Evolutionary conservation across 345 rosid genomes (phyloP).

Genomic region (Populus tremula): DNA sequence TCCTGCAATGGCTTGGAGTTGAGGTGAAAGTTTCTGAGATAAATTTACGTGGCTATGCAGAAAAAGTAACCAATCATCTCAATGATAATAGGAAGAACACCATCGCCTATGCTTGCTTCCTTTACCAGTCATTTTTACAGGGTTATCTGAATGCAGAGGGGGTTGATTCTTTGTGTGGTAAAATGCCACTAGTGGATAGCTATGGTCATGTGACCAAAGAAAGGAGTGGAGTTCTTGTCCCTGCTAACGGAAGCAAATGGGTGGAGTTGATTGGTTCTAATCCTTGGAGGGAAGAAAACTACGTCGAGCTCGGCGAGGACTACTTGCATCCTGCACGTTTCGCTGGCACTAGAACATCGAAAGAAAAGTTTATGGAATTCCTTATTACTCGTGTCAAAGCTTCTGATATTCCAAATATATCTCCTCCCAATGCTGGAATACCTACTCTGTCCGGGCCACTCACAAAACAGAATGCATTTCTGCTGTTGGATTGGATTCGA

Average conservation of each 20-base stretch:
- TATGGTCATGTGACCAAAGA: constrained; percentile 31
- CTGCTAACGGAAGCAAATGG: constrained; percentile 69
- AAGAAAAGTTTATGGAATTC: constrained; percentile 37
- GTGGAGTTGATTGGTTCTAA: constrained; percentile 42
- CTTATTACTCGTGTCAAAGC: constrained; percentile 30
- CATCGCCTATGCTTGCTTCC: constrained; percentile 52
- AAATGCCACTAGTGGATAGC: constrained; percentile 58
- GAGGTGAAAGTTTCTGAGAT: constrained; percentile 8
- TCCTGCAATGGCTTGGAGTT: constrained; percentile 43
- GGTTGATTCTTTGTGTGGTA: constrained; percentile 27
- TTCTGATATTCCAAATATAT: constrained; percentile 48
- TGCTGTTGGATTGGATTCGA: constrained; percentile 57
- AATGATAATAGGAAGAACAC: constrained; percentile 30
- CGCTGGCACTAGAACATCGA: constrained; percentile 35
- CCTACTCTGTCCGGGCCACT: constrained; percentile 52
- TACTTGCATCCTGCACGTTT: constrained; percentile 37
- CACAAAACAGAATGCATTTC: constrained; percentile 41
- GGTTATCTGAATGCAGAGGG: constrained; percentile 18
- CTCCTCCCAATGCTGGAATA: constrained; percentile 54
- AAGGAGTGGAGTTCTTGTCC: constrained; percentile 50
- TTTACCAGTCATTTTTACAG: constrained; percentile 38
- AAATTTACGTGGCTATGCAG: constrained; percentile 36
- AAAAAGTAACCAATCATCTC: constrained; percentile 13
- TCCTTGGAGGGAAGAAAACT: constrained; percentile 48
- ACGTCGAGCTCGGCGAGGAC: constrained; percentile 50